Evolutionary conservation across 768 basidiomycete species (phyloP), one percentile per base, ranked within the genome.

Genomic region (Piloderma croceum): DNA sequence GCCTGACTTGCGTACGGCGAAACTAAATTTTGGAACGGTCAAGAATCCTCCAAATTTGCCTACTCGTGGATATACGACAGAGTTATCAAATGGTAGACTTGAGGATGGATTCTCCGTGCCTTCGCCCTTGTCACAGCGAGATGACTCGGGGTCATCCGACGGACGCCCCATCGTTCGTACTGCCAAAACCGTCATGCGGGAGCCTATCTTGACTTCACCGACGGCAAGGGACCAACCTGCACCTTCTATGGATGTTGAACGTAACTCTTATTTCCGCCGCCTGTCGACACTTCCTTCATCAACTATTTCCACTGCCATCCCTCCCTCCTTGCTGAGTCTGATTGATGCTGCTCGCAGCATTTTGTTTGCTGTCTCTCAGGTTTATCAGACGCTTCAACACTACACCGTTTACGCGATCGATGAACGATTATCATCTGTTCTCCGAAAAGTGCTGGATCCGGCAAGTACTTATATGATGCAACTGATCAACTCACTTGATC

Each of bases 191-290:
- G 56, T 47, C 19, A 38, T 46, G 13, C 59, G 58, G 38, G 67
- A 67, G 17, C 53, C 56, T 18, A 52, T 61, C 42, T 49, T 57
- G 39, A 54, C 49, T 39, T 62, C 46, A 21, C 71, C 73, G 22
- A 60, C 67, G 3, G 52, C 60, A 17, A 47, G 56, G 6, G 65
- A 64, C 31, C 68, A 65, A 31, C 60, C 70, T 1, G 65, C 73
- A 3, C 75, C 77, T 15, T 70, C 79, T 4, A 78, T 86, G 61
- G 80, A 90, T 31, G 73, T 77, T 3, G 89, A 93, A 54, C 79
- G 88, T 18, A 86, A 90, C 53, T 87, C 90, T 2, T 98, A 99
- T 62, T 99, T 99, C 65, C 83, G 84, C 25, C 81, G 92, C n/a
- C 69, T 94, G 18, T 91, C 90, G 2, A 79, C 82, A 23, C 65